These are phyloP conservation scores for Fomitopsis pulvina DNA, from an alignment of 768 basidiomycete genomes.

Conservation along the genomic window DNA sequence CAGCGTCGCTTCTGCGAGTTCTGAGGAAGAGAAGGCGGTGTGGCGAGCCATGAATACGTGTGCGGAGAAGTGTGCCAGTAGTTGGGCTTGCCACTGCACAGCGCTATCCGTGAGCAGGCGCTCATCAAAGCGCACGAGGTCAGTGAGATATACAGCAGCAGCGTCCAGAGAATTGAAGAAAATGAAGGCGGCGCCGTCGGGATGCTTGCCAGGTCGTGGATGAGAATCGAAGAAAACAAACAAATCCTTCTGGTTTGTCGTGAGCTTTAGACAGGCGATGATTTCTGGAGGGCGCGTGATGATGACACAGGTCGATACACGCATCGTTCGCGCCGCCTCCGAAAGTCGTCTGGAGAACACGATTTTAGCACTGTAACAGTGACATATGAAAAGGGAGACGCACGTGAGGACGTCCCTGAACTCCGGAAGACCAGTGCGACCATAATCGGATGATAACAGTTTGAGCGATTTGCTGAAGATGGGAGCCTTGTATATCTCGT, in stretches of 20 bases:
- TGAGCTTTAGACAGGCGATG: constrained; percentile 41
- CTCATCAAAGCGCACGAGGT: constrained; percentile 45
- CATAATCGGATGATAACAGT: constrained; percentile 29
- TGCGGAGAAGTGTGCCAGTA: constrained; percentile 53
- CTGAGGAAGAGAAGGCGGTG: constrained; percentile 12
- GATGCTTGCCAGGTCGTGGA: constrained; percentile 45
- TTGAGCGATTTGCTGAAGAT: constrained; percentile 39
- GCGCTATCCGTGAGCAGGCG: constrained; percentile 33
- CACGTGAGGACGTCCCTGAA: constrained; percentile 31
- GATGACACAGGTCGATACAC: constrained; percentile 34
- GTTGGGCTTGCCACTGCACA: constrained; percentile 60
- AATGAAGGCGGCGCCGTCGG: constrained; percentile 53
- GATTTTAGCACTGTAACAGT: background rate
- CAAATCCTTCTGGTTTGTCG: constrained; percentile 20
- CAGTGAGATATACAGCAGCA: constrained; percentile 37
- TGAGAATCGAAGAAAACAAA: constrained; percentile 68
- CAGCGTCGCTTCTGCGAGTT: constrained; percentile 31
- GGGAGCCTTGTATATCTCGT: constrained; percentile 42
- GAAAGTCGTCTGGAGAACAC: constrained; percentile 14
- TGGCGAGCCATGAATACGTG: constrained; percentile 42
- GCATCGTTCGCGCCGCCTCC: constrained; percentile 1
- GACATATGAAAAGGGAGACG: constrained; percentile 1
- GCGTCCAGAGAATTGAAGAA: constrained; percentile 40
- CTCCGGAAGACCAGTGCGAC: constrained; percentile 28
- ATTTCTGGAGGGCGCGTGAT: constrained; percentile 73